phyloP scores from a whole-genome alignment of 1,139 yeast genomes.

The Zhuliangozyma blackwelliae region DNA sequence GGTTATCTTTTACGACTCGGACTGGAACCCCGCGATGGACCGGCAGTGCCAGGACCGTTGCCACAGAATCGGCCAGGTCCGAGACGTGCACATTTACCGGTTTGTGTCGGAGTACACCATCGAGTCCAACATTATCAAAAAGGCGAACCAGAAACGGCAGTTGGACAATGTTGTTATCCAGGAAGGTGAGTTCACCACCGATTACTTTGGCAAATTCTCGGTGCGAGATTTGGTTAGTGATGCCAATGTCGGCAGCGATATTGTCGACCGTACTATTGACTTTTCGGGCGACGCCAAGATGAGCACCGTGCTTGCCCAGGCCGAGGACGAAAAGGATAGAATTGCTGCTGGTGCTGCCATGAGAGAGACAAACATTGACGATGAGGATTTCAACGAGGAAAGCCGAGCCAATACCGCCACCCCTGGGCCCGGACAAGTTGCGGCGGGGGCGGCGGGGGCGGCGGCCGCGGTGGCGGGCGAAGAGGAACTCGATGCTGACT shows the following conservation, averaged over 20 bases:
- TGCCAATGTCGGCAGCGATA: slow-evolving; percentile 36
- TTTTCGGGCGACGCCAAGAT: slow-evolving; percentile 46
- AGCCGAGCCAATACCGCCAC: slow-evolving; percentile 36
- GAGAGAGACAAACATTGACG: slow-evolving; percentile 80
- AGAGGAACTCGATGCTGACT: slow-evolving; percentile 48
- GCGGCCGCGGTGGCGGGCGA: slow-evolving; percentile 15
- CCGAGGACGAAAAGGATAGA: slow-evolving; percentile 95
- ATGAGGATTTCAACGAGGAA: slow-evolving; percentile 68
- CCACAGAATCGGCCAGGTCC: slow-evolving; percentile 96
- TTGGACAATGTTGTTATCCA: slow-evolving; percentile 95
- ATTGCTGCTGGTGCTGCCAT: slow-evolving; percentile 87
- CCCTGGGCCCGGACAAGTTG: slow-evolving; percentile 19
- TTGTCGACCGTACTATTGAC: slow-evolving; percentile 35
- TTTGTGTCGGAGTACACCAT: slow-evolving; percentile 95
- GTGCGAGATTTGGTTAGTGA: slow-evolving; percentile 84
- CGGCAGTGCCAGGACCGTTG: slow-evolving; percentile 99
- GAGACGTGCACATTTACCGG: slow-evolving; percentile 96
- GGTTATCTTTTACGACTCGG: slow-evolving; percentile 97
- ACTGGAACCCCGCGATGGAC: slow-evolving; percentile 99
- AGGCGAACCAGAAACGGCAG: slow-evolving; percentile 94
- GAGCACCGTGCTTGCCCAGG: slow-evolving; percentile 76
- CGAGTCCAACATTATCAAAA: slow-evolving; percentile 88
- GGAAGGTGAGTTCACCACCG: slow-evolving; percentile 97
- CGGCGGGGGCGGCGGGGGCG: slow-evolving; percentile 12
- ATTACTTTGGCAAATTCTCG: slow-evolving; percentile 84